phyloP scores from a whole-genome alignment of 306 rosid species.

The Echinosophora koreensis region DNA sequence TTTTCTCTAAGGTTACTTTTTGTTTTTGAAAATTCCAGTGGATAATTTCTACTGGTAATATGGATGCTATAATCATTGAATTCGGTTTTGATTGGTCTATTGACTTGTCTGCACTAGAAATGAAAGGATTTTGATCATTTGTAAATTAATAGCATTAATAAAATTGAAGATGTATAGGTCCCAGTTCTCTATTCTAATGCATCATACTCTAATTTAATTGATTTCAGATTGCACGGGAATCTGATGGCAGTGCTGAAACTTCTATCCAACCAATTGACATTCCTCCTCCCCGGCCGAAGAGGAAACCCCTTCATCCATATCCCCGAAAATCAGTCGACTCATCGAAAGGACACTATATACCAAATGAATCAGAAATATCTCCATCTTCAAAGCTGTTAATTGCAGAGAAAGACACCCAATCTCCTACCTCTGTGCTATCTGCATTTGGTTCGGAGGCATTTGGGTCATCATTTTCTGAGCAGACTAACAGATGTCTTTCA shows the following conservation, averaged over 20 bases:
- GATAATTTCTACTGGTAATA: background rate
- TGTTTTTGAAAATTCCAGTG: constrained; percentile 11
- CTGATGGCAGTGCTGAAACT: constrained; percentile 64
- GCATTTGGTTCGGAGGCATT: constrained; percentile 67
- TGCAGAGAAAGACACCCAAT: constrained; percentile 64
- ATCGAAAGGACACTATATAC: constrained; percentile 50
- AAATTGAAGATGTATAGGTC: background rate
- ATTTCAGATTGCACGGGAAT: constrained; percentile 78
- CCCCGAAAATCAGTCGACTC: constrained; percentile 76
- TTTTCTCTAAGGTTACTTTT: constrained; percentile 87
- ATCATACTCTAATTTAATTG: constrained; percentile 35
- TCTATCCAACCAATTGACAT: constrained; percentile 72
- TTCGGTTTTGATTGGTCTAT: constrained; percentile 28
- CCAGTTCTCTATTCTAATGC: constrained; percentile 31
- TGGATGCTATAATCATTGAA: background rate
- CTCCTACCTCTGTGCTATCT: constrained; percentile 82
- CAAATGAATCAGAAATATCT: constrained; percentile 64
- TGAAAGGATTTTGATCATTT: constrained; percentile 25
- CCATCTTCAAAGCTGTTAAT: constrained; percentile 58
- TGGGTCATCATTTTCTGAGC: constrained; percentile 65
- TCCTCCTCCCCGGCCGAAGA: constrained; percentile 98
- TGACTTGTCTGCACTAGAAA: background rate
- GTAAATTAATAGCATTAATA: background rate
- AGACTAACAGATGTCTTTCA: constrained; percentile 64
- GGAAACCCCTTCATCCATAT: constrained; percentile 94